These are phyloP conservation scores for Tolypocladium cylindrosporum DNA, from an alignment of 2,329 filamentous ascomycete species.

Conservation along the genomic window DNA sequence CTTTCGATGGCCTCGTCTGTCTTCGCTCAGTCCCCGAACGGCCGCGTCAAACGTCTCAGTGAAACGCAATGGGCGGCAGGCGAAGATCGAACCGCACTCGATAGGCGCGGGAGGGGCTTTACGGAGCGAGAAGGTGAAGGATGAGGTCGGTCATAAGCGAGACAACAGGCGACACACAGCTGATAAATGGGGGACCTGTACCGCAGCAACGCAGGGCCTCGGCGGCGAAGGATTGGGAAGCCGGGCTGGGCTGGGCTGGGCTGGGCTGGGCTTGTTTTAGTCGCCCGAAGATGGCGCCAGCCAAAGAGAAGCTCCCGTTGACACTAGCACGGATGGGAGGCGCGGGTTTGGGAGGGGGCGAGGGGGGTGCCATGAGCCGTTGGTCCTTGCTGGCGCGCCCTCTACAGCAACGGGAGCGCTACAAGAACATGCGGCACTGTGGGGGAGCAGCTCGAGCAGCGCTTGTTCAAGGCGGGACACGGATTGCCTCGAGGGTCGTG, in stretches of 20 bases:
- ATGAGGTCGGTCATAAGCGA: neutral
- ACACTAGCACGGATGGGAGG: neutral
- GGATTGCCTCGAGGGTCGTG: neutral
- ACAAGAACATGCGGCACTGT: neutral
- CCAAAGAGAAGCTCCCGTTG: neutral
- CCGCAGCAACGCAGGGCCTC: neutral
- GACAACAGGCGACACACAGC: neutral
- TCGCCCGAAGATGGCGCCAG: slow-evolving; percentile 1
- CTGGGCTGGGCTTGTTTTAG: neutral
- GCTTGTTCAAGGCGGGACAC: neutral
- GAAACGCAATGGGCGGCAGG: neutral
- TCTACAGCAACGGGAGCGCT: neutral
- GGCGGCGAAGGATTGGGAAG: neutral
- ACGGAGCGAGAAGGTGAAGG: neutral
- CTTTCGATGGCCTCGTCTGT: neutral
- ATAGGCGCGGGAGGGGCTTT: neutral
- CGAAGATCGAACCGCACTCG: neutral
- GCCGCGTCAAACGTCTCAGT: neutral
- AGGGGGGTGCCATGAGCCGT: neutral
- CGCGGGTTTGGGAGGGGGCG: neutral
- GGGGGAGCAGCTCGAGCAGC: neutral
- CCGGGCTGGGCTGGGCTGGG: neutral
- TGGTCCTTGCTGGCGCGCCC: neutral
- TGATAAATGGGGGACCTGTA: neutral
- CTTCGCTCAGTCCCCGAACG: neutral